Percentiles rank a stretch among this genome's conserved stretches.
These are phyloP conservation scores for Arthrobotrys conoides DNA, from an alignment of 2,329 filamentous ascomycete species.

Conservation along the genomic window DNA sequence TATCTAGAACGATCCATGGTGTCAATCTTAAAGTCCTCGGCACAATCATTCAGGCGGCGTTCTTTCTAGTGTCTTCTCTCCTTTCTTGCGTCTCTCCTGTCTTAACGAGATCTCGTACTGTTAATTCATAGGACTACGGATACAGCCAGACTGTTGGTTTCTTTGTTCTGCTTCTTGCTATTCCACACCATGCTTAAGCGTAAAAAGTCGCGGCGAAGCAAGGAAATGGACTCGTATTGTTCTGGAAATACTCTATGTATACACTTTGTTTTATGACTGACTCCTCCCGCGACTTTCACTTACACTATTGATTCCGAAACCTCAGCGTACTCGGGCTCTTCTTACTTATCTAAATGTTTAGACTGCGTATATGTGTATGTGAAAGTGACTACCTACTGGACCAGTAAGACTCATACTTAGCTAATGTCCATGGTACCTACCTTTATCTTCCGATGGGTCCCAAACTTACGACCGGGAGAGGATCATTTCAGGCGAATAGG, in stretches of 20 bases:
- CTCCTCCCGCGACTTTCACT: not conserved
- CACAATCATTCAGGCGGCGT: constrained; percentile 61
- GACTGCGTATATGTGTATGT: not conserved
- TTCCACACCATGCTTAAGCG: constrained; percentile 24
- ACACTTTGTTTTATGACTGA: constrained; percentile 13
- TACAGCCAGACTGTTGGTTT: constrained; percentile 60
- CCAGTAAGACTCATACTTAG: too few species aligned
- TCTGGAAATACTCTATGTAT: constrained; percentile 28
- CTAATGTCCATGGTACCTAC: too few species aligned
- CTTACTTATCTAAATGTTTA: not conserved
- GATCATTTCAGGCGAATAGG: too few species aligned
- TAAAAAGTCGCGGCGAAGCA: constrained; percentile 18
- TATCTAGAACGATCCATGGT: constrained; percentile 73
- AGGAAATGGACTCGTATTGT: constrained; percentile 12
- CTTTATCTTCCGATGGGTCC: too few species aligned
- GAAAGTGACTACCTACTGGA: not conserved
- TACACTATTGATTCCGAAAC: not conserved
- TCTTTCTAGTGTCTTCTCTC: constrained; percentile 46
- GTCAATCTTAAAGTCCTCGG: constrained; percentile 47
- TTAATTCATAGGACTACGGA: constrained; percentile 54
- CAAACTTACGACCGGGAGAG: too few species aligned
- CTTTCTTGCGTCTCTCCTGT: constrained; percentile 33
- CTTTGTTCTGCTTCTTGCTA: constrained; percentile 33
- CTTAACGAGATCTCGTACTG: constrained; percentile 54
- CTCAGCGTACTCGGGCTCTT: not conserved